Evolutionary conservation across 2,329 filamentous ascomycete genomes (phyloP).

Genomic region (Aspergillus viridinutans): DNA sequence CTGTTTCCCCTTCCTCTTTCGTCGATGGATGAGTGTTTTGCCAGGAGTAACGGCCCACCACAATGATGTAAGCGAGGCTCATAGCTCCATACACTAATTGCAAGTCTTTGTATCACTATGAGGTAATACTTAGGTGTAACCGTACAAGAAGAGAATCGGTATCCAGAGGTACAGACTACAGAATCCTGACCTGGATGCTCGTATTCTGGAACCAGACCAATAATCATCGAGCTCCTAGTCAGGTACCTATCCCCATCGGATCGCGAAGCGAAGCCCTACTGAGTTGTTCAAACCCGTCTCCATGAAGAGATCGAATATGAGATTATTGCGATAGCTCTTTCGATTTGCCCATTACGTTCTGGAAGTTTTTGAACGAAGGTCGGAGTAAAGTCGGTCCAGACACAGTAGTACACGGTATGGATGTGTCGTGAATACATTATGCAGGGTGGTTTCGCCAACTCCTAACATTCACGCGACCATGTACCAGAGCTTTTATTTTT

Average conservation of each 20-base stretch:
- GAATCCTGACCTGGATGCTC: too few species aligned
- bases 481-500: background rate
- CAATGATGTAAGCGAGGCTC: background rate
- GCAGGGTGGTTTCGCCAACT: too few species aligned
- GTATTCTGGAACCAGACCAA: background rate
- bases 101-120: background rate
- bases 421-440: too few species aligned
- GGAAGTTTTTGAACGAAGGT: background rate
- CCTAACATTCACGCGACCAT: background rate
- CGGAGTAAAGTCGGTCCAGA: background rate
- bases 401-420: background rate
- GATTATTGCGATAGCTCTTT: background rate
- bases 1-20: background rate
- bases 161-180: too few species aligned
- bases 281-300: background rate
- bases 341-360: background rate
- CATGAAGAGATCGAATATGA: background rate
- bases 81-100: background rate
- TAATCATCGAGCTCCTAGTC: background rate
- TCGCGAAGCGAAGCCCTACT: background rate
- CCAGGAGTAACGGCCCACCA: background rate
- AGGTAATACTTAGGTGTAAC: background rate
- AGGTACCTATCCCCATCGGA: background rate
- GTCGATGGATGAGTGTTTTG: background rate
- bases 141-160: too few species aligned